Evolutionary conservation across 805 yeast species (phyloP).

Genomic region (Zygoascus biomembranicola): DNA sequence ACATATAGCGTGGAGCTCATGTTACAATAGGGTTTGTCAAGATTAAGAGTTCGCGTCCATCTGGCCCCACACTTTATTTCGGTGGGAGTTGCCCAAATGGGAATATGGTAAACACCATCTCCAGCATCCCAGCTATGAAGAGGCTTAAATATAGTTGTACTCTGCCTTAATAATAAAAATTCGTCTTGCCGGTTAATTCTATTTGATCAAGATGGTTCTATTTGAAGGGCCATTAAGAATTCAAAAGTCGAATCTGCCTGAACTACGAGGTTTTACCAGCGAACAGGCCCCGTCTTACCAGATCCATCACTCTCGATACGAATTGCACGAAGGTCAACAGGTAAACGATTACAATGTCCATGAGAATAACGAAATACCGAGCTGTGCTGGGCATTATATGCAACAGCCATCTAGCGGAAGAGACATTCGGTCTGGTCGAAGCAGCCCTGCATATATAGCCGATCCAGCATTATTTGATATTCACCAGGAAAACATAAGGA

Average conservation of each 20-base stretch:
- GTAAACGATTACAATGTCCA: background rate
- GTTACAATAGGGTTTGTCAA: slow-evolving; percentile 5
- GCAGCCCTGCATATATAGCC: background rate
- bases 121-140: too few species aligned
- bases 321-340: background rate
- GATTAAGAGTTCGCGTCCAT: background rate
- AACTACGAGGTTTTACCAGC: background rate
- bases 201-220: too few species aligned
- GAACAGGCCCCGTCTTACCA: background rate
- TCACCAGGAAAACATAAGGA: background rate
- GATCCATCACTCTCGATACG: too few species aligned
- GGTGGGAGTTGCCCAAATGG: background rate
- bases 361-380: background rate
- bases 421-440: background rate
- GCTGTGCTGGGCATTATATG: too few species aligned
- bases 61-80: background rate
- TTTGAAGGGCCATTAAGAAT: too few species aligned
- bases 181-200: too few species aligned
- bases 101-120: background rate
- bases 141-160: background rate
- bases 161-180: background rate
- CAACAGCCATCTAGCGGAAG: too few species aligned
- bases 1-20: slow-evolving; percentile 13
- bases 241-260: too few species aligned
- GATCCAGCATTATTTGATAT: background rate